Conservation (phyloP, 495 filamentous ascomycete genomes). For the Penicillium dipodomyicola region DNA sequence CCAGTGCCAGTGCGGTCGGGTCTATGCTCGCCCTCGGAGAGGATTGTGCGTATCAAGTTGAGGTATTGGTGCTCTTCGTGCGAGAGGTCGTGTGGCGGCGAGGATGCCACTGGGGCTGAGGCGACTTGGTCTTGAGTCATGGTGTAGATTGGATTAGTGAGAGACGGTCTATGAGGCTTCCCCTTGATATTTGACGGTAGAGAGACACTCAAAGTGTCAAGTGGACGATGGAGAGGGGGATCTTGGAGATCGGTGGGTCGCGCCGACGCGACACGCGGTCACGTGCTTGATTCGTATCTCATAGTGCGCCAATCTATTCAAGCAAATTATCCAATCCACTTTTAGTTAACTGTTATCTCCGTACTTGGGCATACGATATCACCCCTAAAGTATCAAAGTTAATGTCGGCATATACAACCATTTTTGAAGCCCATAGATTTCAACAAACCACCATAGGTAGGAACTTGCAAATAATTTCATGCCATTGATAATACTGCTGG, state of each 20-base stretch:
- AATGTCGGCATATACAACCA: not conserved
- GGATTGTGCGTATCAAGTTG: constrained; percentile 70
- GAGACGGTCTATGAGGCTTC: not conserved
- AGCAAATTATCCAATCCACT: not conserved
- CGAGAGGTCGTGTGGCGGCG: constrained; percentile 21
- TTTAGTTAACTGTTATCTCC: not conserved
- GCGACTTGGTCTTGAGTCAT: constrained; percentile 29
- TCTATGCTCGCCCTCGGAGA: constrained; percentile 72
- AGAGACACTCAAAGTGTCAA: not conserved
- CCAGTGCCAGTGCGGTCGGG: constrained; percentile 92
- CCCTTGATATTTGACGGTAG: not conserved
- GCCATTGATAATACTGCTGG: not conserved
- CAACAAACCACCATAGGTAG: not conserved
- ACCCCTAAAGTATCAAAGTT: not conserved
- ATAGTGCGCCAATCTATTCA: not conserved
- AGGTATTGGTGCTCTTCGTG: constrained; percentile 80
- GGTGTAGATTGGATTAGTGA: not conserved
- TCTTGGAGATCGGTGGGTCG: constrained; percentile 12
- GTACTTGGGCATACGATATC: not conserved
- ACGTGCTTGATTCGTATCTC: constrained; percentile 12
- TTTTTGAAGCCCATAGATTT: not conserved
- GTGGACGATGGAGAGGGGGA: not conserved
- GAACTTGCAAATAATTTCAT: not conserved
- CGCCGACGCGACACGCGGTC: constrained; percentile 30
- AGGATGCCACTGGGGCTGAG: constrained; percentile 16